These are phyloP conservation scores for Ogataea neopini DNA, from an alignment of 805 yeast genomes.

Conservation along the genomic window DNA sequence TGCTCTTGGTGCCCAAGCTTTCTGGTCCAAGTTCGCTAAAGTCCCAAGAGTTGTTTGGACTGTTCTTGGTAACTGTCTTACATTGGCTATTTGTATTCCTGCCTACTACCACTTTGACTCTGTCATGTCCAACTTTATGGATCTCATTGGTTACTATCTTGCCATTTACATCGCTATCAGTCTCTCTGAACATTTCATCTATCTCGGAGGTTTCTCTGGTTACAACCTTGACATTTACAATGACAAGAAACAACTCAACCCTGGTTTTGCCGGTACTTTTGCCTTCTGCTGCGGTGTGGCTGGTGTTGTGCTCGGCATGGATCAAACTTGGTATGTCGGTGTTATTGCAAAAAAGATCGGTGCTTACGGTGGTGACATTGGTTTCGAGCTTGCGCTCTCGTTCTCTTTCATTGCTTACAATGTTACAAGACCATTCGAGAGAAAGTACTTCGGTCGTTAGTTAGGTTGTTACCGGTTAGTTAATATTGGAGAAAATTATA, in stretches of 20 bases:
- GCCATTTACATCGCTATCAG: constrained; percentile 79
- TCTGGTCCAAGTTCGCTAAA: constrained; percentile 71
- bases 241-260: constrained; percentile 59
- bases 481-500: too few species aligned
- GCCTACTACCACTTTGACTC: constrained; percentile 72
- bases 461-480: too few species aligned
- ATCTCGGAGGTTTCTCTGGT: constrained; percentile 59
- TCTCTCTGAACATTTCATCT: constrained; percentile 81
- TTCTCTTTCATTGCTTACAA: constrained; percentile 67
- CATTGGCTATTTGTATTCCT: constrained; percentile 87
- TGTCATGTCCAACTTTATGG: constrained; percentile 87
- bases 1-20: constrained; percentile 81
- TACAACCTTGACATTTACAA: constrained; percentile 67
- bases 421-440: constrained; percentile 61
- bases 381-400: constrained; percentile 72
- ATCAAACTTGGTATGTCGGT: constrained; percentile 82
- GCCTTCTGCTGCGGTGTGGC: constrained; percentile 83
- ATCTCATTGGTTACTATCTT: constrained; percentile 86
- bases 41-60: constrained; percentile 89
- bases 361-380: constrained; percentile 77
- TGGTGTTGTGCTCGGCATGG: constrained; percentile 87
- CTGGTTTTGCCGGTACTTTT: constrained; percentile 74
- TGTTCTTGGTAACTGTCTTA: constrained; percentile 65
- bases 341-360: constrained; percentile 65
- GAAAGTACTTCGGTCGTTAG: constrained; percentile 57